phyloP scores from a whole-genome alignment of 768 basidiomycete species.

The Tulasnella sp. region DNA sequence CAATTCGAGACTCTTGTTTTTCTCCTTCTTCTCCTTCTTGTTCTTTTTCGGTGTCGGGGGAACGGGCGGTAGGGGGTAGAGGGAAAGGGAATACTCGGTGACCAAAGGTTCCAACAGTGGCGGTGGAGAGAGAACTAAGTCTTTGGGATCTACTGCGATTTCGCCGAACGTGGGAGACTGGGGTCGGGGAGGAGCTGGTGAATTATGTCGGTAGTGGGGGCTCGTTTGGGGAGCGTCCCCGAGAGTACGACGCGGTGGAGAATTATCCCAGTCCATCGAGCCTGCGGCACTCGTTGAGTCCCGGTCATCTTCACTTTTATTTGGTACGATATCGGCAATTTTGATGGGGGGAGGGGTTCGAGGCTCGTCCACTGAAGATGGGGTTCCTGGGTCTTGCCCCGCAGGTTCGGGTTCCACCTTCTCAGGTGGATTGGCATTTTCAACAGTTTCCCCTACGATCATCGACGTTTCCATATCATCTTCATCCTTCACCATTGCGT shows the following conservation, averaged over 20 bases:
- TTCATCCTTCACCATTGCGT: neutral
- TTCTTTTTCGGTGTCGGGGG: neutral
- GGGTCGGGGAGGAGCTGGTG: conserved; percentile 9
- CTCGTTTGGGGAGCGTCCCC: neutral
- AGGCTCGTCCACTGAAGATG: neutral
- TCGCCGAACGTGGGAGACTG: neutral
- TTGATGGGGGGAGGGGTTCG: neutral
- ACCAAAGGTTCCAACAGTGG: conserved; percentile 27
- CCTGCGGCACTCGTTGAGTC: neutral
- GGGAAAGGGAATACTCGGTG: conserved; percentile 30
- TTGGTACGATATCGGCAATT: neutral
- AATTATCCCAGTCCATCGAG: neutral
- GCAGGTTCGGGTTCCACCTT: neutral
- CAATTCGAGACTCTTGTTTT: conserved; percentile 48
- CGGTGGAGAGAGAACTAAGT: neutral
- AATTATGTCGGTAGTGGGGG: conserved; percentile 23
- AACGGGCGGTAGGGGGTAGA: conserved; percentile 32
- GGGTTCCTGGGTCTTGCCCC: neutral
- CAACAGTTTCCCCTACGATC: conserved; percentile 4
- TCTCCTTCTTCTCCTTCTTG: conserved; percentile 28
- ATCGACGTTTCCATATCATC: conserved; percentile 7
- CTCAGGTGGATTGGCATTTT: neutral
- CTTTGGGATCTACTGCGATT: conserved; percentile 1
- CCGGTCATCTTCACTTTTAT: neutral
- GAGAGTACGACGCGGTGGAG: conserved; percentile 11